These are phyloP conservation scores for Mangifera indica DNA, from an alignment of 345 rosid species.

Conservation along the genomic window DNA sequence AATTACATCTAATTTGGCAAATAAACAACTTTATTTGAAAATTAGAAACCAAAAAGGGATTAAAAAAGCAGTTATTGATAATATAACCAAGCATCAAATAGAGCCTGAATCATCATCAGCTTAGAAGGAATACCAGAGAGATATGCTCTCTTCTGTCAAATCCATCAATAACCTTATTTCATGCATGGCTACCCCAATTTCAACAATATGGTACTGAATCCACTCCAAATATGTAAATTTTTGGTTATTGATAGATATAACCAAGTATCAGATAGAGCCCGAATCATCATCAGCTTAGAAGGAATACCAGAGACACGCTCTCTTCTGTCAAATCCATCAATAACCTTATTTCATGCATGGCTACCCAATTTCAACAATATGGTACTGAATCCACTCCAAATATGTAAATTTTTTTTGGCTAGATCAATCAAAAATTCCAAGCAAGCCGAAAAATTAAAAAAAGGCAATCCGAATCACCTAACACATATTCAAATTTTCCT, in stretches of 20 bases:
- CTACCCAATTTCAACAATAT: constrained; percentile 2
- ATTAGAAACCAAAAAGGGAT: not conserved
- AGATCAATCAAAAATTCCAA: not conserved
- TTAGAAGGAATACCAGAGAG: constrained; percentile 2
- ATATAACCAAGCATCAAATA: not conserved
- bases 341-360: not conserved
- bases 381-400: constrained; percentile 20
- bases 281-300: constrained; percentile 7
- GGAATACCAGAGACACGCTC: constrained; percentile 7
- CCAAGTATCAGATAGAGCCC: not conserved
- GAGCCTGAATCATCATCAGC: constrained; percentile 11
- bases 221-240: constrained; percentile 9
- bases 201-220: constrained; percentile 13
- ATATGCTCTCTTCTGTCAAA: constrained; percentile 6
- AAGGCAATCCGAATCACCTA: not conserved
- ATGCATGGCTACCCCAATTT: not conserved
- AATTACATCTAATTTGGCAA: not conserved
- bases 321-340: constrained; percentile 11
- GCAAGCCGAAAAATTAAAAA: not conserved
- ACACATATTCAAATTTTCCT: constrained; percentile 4
- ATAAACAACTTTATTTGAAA: not conserved
- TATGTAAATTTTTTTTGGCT: not conserved
- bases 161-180: constrained; percentile 1
- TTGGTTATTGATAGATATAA: not conserved
- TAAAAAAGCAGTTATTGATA: too few species aligned